Evolutionary conservation across 1,284 basidiomycete genomes (phyloP), one percentile per base, ranked within the genome.

Genomic region (Clitocybe nebularis): DNA sequence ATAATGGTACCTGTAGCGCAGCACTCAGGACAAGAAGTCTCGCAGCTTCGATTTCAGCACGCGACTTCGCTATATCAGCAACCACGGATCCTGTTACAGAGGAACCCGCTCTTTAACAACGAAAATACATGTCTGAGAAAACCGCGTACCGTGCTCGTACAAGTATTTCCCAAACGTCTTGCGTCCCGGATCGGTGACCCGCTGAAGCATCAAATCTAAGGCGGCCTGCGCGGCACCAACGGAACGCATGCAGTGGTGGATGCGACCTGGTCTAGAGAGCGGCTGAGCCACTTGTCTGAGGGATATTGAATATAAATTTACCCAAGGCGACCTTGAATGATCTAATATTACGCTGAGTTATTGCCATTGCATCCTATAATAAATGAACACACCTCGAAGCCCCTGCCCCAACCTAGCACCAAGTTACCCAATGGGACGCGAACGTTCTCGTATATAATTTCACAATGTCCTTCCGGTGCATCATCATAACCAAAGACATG

Each of bases 241-340:
- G 14, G 91, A 90, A 35, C 95, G 84, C 95, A 99, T 99, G 73
- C 93, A 96, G 64, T 99, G 95, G 62, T 98, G 95, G 55, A 98
- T 89, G 44, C 96, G 85, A 17, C 95, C 95, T 44, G 95, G 95
- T 35, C 89, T 88, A 46, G 43, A 46, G 26, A 9, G 13, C 19
- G 20, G 37, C 34, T 49, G 7, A 42, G 35, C 21, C 43, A 33
- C 21, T 39, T 7, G 23, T 13, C 11, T 11, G 8, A n/a, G 3
- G 24, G 34, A 13, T 22, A 22, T 19, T 14, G 14, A 24, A 20
- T 25, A 25, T 4, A 10, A 30, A 61, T 75, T 47, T 59, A 89
- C 88, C 94, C 95, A 41, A 99, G 83, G 55, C 95, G 86, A 24
- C 94, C 95, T 78, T 98, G 95, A 51, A 98, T 93, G 56, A 99